These are phyloP conservation scores for Chrysanthemum lavandulifolium DNA, from an alignment of 129 eudicot genomes.

Conservation along the genomic window DNA sequence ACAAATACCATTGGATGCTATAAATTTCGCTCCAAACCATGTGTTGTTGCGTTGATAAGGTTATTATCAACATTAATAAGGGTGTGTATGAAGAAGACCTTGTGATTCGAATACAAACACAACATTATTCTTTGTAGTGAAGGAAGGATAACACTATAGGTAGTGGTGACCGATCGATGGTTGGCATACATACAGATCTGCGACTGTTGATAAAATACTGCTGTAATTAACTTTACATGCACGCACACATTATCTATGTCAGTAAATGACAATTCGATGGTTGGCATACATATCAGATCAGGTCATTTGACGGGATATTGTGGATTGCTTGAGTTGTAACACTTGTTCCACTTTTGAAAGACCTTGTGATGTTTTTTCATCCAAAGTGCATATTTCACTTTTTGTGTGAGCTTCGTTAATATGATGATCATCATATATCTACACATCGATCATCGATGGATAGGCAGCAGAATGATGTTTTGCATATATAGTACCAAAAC, in stretches of 20 bases:
- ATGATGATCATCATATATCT: no score
- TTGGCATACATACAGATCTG: constrained; percentile 92
- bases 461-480: no score
- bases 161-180: constrained; percentile 59
- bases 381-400: no score
- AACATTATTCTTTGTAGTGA: constrained; percentile 81
- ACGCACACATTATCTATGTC: no score
- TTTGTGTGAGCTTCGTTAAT: no score
- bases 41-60: constrained; percentile 38
- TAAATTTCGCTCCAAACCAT: constrained; percentile 65
- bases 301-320: no score
- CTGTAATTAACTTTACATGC: no score
- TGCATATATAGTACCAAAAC: no score
- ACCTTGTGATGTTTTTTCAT: no score
- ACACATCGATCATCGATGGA: no score
- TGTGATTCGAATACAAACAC: constrained; percentile 65
- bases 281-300: constrained; percentile 21
- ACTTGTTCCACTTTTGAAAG: no score
- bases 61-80: constrained; percentile 48
- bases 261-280: constrained; percentile 44
- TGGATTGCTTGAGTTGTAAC: no score
- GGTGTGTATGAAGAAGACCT: constrained; percentile 74
- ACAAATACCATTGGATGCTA: constrained; percentile 58
- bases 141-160: constrained; percentile 66
- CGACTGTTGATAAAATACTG: constrained; percentile 65